Conservation (phyloP, 2,329 filamentous ascomycete species). For the Fusarium sp. region DNA sequence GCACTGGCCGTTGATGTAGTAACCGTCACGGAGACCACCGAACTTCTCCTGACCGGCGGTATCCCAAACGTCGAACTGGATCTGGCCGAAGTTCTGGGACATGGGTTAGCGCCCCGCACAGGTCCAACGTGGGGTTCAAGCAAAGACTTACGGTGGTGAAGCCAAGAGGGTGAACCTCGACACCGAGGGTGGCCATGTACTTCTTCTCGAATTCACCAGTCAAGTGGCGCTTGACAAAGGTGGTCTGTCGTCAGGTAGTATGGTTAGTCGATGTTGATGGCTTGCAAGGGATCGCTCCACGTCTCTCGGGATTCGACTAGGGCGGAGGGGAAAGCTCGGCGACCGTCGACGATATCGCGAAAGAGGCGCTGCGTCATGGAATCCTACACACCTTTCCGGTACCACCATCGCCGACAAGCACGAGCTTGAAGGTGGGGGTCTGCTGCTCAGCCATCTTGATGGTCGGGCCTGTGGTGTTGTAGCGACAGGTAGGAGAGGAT, state of each 20-base stretch:
- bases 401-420: constrained; percentile 98
- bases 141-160: constrained; percentile 89
- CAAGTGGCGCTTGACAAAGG: constrained; percentile 99
- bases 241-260: constrained; percentile 75
- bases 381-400: constrained; percentile 86
- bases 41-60: constrained; percentile 99
- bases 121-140: constrained; percentile 33
- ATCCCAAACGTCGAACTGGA: constrained; percentile 99
- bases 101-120: constrained; percentile 44
- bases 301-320: constrained; percentile 24
- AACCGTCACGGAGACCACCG: constrained; percentile 97
- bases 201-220: constrained; percentile 99
- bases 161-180: constrained; percentile 97
- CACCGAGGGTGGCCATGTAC: constrained; percentile 99
- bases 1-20: constrained; percentile 99
- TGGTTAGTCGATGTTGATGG: constrained; percentile 35
- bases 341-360: constrained; percentile 36
- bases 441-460: constrained; percentile 71
- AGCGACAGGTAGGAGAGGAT: constrained; percentile 49
- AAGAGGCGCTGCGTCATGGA: constrained; percentile 31
- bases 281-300: constrained; percentile 17
- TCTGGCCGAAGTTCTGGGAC: constrained; percentile 87
- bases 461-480: constrained; percentile 39
- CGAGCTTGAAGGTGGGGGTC: constrained; percentile 96
- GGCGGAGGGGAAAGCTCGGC: constrained; percentile 39